Base-by-base conservation (phyloP, 1,284 basidiomycete genomes). In the Apiotrichum akiyoshidainum region DNA sequence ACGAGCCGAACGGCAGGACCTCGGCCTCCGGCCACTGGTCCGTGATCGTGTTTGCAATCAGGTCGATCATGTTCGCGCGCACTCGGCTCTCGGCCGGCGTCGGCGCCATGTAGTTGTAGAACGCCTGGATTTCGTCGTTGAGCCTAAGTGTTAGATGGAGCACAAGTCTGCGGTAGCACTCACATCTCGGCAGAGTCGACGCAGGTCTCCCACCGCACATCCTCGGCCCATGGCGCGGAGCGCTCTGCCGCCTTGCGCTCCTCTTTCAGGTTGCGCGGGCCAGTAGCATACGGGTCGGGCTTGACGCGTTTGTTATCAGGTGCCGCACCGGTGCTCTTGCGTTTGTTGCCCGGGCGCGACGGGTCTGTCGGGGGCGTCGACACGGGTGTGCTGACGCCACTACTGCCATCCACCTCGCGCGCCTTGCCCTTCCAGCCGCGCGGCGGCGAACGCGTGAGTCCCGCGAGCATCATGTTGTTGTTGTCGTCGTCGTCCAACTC, bases 1-100 rank as follows among this genome's bases (percentile, higher is more conserved):
- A 96, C 68, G 89, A 92, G 17, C 95, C 95, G 75, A 99, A 99
- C 0, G 93, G 88, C 55, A 85, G 78, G 7, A 98, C 87, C 42
- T 84, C 78, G 11, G 93, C 92, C 67, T 95, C 91, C 0, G 86
- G 84, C 80, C 90, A 97, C 26, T 81, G 76, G 21, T 78, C 73
- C 16, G 78, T 80, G 49, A 98, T 83, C 5, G 86, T 85, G 16
- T 81, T 81, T 2, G 86, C 82, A 55, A 98, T 89, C 46, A 87
- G 81, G 48, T 84, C 78, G 42, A 98, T 87, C 31, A 90, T 83
- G 64, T 90, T 83, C 40, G 85, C 81, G 45, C 94, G 86, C 9
- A 91, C 82, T 69, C 91, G 88, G 71, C 96, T 89, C 72, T 99
- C 95, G 6, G 84, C 81, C 2, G 82, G 82, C 0, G 90, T 88